A percentile compares a stretch with the other conserved stretches of the same genome.
Evolutionary conservation across 2,329 filamentous ascomycete genomes (phyloP).

Genomic region (Alternaria sp.): DNA sequence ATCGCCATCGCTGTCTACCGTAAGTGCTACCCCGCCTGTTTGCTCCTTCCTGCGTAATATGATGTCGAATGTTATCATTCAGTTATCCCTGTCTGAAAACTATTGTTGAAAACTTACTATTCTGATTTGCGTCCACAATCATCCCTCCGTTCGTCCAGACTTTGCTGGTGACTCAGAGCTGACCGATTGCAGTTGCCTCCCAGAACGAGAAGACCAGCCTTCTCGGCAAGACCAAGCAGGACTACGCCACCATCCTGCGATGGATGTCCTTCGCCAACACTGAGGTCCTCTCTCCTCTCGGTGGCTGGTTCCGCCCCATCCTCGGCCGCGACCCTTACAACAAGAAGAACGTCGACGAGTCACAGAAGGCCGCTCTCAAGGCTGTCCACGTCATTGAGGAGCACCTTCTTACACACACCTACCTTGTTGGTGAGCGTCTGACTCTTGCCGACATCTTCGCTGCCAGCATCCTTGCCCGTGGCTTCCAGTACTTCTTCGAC

Average conservation of each 20-base stretch:
- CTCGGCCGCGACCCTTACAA: slow-evolving; percentile 86
- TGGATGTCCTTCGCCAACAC: slow-evolving; percentile 98
- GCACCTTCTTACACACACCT: slow-evolving; percentile 92
- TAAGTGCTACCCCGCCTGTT: slow-evolving; percentile 64
- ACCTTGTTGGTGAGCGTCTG: slow-evolving; percentile 96
- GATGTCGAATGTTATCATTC: slow-evolving; percentile 76
- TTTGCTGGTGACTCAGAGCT: slow-evolving; percentile 40
- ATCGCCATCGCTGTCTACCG: slow-evolving; percentile 98
- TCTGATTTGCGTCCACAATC: slow-evolving; percentile 83
- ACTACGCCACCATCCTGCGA: slow-evolving; percentile 96
- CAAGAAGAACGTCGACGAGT: slow-evolving; percentile 94
- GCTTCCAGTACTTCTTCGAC: slow-evolving; percentile 94
- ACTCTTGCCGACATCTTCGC: slow-evolving; percentile 94
- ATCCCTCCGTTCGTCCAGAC: slow-evolving; percentile 23
- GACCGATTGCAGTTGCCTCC: slow-evolving; percentile 76
- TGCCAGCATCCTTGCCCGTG: slow-evolving; percentile 79
- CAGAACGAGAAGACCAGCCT: slow-evolving; percentile 99
- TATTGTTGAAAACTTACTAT: slow-evolving; percentile 79
- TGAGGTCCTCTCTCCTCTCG: slow-evolving; percentile 78
- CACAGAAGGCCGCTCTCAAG: slow-evolving; percentile 72
- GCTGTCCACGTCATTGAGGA: slow-evolving; percentile 78
- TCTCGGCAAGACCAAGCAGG: slow-evolving; percentile 99
- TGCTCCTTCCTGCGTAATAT: slow-evolving; percentile 40
- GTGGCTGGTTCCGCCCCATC: slow-evolving; percentile 86
- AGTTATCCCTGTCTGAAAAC: slow-evolving; percentile 86